phyloP scores from a whole-genome alignment of 306 rosid genomes.

The Dicorynia guianensis region DNA sequence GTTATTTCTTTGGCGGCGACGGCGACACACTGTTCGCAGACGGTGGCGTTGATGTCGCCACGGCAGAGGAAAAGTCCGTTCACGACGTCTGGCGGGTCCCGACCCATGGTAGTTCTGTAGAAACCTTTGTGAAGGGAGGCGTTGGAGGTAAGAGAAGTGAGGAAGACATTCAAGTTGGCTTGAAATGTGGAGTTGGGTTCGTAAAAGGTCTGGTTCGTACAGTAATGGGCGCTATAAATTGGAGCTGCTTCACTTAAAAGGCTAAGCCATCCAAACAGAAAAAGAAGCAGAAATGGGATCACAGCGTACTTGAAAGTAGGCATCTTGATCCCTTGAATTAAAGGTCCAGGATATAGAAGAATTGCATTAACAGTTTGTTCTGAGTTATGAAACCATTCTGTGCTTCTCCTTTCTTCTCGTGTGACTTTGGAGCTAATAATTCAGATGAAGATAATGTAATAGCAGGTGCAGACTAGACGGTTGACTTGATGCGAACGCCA shows the following conservation, averaged over 20 bases:
- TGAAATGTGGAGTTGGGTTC: constrained; percentile 36
- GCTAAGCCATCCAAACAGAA: background rate
- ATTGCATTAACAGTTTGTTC: too few species aligned
- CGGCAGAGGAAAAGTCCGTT: constrained; percentile 47
- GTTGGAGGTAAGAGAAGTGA: constrained; percentile 43
- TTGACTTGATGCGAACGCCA: too few species aligned
- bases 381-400: too few species aligned
- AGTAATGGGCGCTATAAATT: background rate
- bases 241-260: background rate
- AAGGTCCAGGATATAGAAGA: too few species aligned
- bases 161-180: constrained; percentile 37
- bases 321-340: background rate
- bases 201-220: constrained; percentile 5
- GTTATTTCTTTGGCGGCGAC: constrained; percentile 6
- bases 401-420: too few species aligned
- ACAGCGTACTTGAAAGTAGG: background rate
- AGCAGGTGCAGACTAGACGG: too few species aligned
- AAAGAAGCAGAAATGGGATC: background rate
- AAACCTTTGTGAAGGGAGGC: constrained; percentile 21
- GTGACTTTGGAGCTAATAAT: too few species aligned
- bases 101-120: constrained; percentile 14
- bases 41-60: constrained; percentile 33
- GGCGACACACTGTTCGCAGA: constrained; percentile 42
- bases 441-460: too few species aligned
- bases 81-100: background rate